These are phyloP conservation scores for Cupressus sempervirens DNA, from an alignment of 75 land plant species.

Conservation along the genomic window DNA sequence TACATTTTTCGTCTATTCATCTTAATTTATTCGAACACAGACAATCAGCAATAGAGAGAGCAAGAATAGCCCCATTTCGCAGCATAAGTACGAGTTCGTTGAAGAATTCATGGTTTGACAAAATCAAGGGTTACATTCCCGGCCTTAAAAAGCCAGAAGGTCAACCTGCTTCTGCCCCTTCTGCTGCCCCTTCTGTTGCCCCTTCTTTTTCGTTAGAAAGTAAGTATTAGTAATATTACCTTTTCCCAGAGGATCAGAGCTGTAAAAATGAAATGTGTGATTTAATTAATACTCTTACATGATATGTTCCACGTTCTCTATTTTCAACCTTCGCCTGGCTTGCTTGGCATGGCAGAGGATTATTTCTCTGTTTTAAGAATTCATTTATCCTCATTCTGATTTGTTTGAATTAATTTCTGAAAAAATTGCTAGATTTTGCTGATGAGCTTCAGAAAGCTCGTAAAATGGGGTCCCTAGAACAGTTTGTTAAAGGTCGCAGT, in stretches of 20 bases:
- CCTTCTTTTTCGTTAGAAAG: neutral
- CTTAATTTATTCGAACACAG: neutral
- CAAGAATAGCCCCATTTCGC: neutral
- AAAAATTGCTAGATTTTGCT: slow-evolving; percentile 50
- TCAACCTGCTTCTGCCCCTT: neutral
- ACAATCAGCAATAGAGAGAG: neutral
- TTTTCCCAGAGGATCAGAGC: neutral
- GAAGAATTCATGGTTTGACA: neutral
- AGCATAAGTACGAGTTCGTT: neutral
- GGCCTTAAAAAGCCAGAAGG: neutral
- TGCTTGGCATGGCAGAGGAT: neutral
- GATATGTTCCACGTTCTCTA: neutral
- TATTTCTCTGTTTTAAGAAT: neutral
- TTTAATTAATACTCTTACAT: neutral
- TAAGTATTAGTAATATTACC: neutral
- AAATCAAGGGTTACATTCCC: slow-evolving; percentile 1
- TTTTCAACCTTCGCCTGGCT: neutral
- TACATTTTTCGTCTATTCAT: neutral
- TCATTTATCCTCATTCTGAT: neutral
- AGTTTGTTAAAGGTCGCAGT: slow-evolving; percentile 63
- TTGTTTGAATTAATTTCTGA: neutral
- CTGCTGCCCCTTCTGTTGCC: neutral
- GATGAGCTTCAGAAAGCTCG: slow-evolving; percentile 76
- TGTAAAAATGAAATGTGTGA: neutral
- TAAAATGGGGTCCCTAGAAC: slow-evolving; percentile 46